Percentiles rank a stretch among this genome's conserved stretches.
Conservation (phyloP, 1,139 yeast species). For the Williopsis jadinii region DNA sequence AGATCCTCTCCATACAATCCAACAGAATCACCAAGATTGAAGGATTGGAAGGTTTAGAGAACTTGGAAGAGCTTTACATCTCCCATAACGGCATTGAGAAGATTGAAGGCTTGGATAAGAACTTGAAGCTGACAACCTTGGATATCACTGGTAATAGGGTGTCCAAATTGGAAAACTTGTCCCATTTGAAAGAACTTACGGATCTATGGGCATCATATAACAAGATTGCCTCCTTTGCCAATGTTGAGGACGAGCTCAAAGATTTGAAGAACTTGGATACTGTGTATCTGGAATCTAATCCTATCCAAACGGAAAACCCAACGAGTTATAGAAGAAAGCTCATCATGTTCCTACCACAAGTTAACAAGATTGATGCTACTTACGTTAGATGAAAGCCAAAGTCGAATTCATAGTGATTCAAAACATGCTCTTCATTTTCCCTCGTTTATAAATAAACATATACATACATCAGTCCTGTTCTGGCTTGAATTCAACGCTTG, state of each 20-base stretch:
- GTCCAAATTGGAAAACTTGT: slow-evolving; percentile 51
- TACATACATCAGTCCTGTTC: slow-evolving; percentile 3
- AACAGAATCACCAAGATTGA: slow-evolving; percentile 76
- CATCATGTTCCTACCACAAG: slow-evolving; percentile 59
- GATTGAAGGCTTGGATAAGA: slow-evolving; percentile 74
- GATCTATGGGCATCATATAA: slow-evolving; percentile 95
- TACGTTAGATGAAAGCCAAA: slow-evolving; percentile 34
- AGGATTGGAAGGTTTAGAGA: slow-evolving; percentile 65
- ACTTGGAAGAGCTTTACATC: slow-evolving; percentile 79
- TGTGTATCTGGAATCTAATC: slow-evolving; percentile 94
- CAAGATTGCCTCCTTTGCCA: slow-evolving; percentile 57
- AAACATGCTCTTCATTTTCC: background rate
- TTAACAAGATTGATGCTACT: slow-evolving; percentile 88
- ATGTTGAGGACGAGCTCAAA: slow-evolving; percentile 60
- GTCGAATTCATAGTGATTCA: background rate
- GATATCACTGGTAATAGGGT: slow-evolving; percentile 79
- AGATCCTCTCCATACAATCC: slow-evolving; percentile 81
- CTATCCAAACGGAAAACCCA: slow-evolving; percentile 64
- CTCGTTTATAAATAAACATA: background rate
- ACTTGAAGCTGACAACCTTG: slow-evolving; percentile 59
- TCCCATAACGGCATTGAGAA: slow-evolving; percentile 77
- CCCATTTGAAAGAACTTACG: slow-evolving; percentile 62
- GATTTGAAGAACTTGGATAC: slow-evolving; percentile 65
- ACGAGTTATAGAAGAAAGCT: slow-evolving; percentile 84
- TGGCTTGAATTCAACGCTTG: slow-evolving; percentile 27